Conservation (phyloP, 352 stramenopile species). For the Halophytophthora polymorphica region DNA sequence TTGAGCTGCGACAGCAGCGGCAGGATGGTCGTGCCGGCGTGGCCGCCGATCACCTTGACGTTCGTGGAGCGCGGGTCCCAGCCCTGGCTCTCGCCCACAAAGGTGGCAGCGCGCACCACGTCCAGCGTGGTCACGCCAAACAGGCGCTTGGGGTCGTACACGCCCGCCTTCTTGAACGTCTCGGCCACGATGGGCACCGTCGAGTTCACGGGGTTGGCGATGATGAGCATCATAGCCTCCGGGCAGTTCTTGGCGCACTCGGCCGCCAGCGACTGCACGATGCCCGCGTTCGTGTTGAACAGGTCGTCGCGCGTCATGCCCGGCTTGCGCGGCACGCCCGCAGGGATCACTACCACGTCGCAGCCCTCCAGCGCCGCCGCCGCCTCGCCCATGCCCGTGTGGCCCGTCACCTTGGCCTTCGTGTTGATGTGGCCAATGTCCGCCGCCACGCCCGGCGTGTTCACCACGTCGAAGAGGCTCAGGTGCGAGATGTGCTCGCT, state of each 20-base stretch:
- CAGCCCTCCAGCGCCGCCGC: slow-evolving; percentile 65
- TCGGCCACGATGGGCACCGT: slow-evolving; percentile 99
- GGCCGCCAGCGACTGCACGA: slow-evolving; percentile 95
- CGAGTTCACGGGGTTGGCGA: slow-evolving; percentile 99
- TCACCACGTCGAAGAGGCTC: slow-evolving; percentile 98
- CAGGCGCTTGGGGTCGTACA: slow-evolving; percentile 97
- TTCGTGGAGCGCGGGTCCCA: slow-evolving; percentile 79
- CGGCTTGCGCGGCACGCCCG: slow-evolving; percentile 98
- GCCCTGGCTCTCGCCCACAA: slow-evolving; percentile 80
- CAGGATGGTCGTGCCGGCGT: slow-evolving; percentile 99
- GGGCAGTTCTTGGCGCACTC: slow-evolving; percentile 95
- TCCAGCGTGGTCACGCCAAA: slow-evolving; percentile 99
- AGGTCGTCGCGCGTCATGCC: slow-evolving; percentile 96
- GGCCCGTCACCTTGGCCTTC: slow-evolving; percentile 64
- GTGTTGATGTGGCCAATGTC: slow-evolving; percentile 95
- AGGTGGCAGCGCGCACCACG: slow-evolving; percentile 97
- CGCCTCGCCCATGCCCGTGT: slow-evolving; percentile 79
- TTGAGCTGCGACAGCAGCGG: slow-evolving; percentile 96
- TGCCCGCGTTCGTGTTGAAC: slow-evolving; percentile 95
- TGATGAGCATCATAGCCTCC: slow-evolving; percentile 95
- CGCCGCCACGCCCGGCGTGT: slow-evolving; percentile 96
- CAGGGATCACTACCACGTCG: slow-evolving; percentile 99
- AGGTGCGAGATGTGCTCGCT: slow-evolving; percentile 95
- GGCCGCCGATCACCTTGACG: slow-evolving; percentile 97
- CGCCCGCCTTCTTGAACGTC: slow-evolving; percentile 94